Evolutionary conservation across 2,329 filamentous ascomycete species (phyloP), one percentile per base, ranked within the genome.

Genomic region (Botrytis paeoniae): DNA sequence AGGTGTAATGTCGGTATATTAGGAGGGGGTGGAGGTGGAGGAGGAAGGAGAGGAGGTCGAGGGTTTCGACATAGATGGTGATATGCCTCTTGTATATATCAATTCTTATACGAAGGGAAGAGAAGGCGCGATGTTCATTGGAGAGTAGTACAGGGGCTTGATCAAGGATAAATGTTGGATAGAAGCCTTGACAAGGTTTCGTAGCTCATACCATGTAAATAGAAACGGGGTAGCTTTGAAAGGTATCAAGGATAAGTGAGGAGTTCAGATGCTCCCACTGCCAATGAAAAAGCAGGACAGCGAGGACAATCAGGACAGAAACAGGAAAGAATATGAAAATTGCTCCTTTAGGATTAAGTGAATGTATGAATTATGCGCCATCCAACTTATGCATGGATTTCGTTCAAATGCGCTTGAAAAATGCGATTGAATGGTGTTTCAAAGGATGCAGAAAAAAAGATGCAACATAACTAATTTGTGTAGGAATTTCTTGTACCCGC

Each of bases 361-460:
- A 57, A 69, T 41, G n/a, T 68, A 37, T 25, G 37, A 41, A 25
- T 41, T 54, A 68, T 68, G 48, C 45, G 48, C 25, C 65, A 68
- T 61, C 66, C 29, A 20, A 69, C 25, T 45, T 32, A n/a, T 68
- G 39, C 66, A 69, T 69, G 39, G 39, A 69, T 69, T 61, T 60
- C 29, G 16, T 68, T 65, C 41, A 45, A 25, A 22, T 45, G 39
- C 61, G 22, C 39, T 57, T 25, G 35, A 43, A 54, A 45, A 25
- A 22, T 45, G n/a, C 61, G 22, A 29, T 57, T 22, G 43, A 66
- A 54, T 54, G 35, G 35, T 66, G 69, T 71, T 71, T 71, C 69
- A 71, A 51, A 69, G 59, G 43, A 71, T 71, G 32, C 48, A 69
- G 66, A 61, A 69, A 61, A 43, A 43, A 61, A 69, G 66, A 68